These are phyloP conservation scores for Solanum peruvianum DNA, from an alignment of 257 asterid species.

Conservation along the genomic window DNA sequence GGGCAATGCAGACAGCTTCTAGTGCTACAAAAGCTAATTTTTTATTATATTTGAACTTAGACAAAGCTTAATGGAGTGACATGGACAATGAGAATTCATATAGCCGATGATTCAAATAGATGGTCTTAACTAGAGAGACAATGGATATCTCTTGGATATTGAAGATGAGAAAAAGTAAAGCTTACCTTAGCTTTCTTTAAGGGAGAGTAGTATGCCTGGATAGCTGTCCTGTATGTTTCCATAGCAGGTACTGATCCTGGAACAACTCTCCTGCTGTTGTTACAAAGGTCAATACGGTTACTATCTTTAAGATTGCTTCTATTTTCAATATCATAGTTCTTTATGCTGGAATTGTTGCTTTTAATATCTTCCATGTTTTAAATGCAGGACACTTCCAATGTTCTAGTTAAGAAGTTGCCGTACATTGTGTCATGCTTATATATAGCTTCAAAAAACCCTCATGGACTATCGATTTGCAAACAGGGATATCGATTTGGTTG, in stretches of 20 bases:
- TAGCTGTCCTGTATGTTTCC: slow-evolving; percentile 19
- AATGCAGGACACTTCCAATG: not conserved
- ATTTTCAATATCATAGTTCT: slow-evolving; percentile 1
- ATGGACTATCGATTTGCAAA: not conserved
- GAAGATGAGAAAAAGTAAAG: not conserved
- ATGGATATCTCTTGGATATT: not conserved
- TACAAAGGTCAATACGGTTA: not conserved
- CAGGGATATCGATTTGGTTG: not conserved
- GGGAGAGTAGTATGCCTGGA: slow-evolving; percentile 13
- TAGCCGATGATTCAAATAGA: not conserved
- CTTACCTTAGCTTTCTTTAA: slow-evolving; percentile 17
- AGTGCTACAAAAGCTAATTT: not conserved
- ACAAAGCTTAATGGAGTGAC: not conserved
- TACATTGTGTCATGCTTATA: not conserved
- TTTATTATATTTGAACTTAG: not conserved
- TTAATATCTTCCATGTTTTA: not conserved
- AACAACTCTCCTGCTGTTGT: not conserved
- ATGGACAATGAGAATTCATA: not conserved
- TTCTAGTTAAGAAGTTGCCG: not conserved
- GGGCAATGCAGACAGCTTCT: not conserved
- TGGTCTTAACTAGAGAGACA: not conserved
- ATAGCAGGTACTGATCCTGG: not conserved
- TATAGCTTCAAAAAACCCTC: not conserved
- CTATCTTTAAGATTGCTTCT: not conserved
- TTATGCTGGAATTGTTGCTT: not conserved